Evolutionary conservation across 2,329 filamentous ascomycete genomes (phyloP).

Genomic region (Dryadomyces quercivorus): DNA sequence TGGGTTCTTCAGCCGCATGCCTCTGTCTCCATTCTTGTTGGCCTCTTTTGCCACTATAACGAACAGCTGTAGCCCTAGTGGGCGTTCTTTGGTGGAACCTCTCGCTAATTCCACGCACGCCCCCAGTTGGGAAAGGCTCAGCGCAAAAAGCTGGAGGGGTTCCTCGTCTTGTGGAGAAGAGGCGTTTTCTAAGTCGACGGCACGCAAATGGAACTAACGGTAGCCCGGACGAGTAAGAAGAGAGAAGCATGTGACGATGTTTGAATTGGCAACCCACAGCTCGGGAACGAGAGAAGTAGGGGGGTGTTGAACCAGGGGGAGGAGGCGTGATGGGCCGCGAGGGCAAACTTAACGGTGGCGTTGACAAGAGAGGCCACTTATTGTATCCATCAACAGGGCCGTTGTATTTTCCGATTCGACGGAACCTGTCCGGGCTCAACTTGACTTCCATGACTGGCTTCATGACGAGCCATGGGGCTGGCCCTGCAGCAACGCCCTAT

Average conservation of each 20-base stretch:
- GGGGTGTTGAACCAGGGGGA: background rate
- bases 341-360: background rate
- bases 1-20: background rate
- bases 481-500: background rate
- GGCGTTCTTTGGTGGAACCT: background rate
- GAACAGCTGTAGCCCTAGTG: background rate
- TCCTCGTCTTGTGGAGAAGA: background rate
- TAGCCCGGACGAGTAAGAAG: too few relatives aligned
- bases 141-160: background rate
- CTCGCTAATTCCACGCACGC: background rate
- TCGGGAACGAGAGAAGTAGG: background rate
- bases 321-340: background rate
- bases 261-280: background rate
- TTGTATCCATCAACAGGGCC: background rate
- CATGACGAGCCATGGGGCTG: background rate
- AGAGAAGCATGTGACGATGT: background rate
- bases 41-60: background rate
- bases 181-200: background rate
- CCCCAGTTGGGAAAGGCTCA: background rate
- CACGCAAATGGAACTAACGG: too few relatives aligned
- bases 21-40: background rate
- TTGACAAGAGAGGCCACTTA: background rate
- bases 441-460: background rate
- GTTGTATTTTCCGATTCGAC: conserved; percentile 10
- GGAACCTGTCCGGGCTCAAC: conserved; percentile 1